Evolutionary conservation across 164 flowering plant genomes (phyloP).

Genomic region (Buxus sempervirens): DNA sequence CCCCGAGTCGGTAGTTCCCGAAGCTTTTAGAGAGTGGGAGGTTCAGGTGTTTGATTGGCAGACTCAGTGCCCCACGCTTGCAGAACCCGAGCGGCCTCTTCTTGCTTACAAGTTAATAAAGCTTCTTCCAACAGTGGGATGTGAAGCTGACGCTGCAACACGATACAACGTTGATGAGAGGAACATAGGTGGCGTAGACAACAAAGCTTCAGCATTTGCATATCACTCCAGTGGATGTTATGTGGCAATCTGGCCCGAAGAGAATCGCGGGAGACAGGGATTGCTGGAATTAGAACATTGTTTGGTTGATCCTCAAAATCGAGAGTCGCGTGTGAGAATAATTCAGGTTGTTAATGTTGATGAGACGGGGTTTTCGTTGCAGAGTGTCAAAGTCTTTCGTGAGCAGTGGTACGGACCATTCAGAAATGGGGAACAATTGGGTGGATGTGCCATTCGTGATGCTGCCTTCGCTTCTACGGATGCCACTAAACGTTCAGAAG

Average conservation of each 20-base stretch:
- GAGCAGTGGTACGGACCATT: constrained; percentile 98
- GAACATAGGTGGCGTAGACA: constrained; percentile 38
- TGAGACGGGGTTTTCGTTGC: constrained; percentile 25
- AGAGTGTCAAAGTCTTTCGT: constrained; percentile 52
- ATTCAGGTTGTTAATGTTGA: constrained; percentile 52
- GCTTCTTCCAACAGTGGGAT: constrained; percentile 92
- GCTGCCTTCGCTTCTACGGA: constrained; percentile 79
- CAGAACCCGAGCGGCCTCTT: constrained; percentile 29
- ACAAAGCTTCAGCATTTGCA: constrained; percentile 47
- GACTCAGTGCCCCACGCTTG: constrained; percentile 93
- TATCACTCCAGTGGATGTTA: constrained; percentile 72
- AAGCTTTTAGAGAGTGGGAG: constrained; percentile 93
- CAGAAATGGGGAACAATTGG: constrained; percentile 86
- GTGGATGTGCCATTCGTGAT: constrained; percentile 89
- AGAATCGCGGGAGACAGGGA: constrained; percentile 20
- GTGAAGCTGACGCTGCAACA: constrained; percentile 99
- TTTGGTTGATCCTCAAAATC: constrained; percentile 66
- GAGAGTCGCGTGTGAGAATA: constrained; percentile 74
- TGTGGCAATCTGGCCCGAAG: constrained; percentile 61
- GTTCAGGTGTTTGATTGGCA: constrained; percentile 96
- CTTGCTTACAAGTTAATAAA: constrained; percentile 64
- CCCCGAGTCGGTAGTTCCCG: constrained; percentile 86
- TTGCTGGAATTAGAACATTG: constrained; percentile 79
- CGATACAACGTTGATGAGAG: constrained; percentile 56
- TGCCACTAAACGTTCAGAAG: constrained; percentile 44